These are phyloP conservation scores for Neurospora cerealis DNA, from an alignment of 495 filamentous ascomycete species.

Conservation along the genomic window DNA sequence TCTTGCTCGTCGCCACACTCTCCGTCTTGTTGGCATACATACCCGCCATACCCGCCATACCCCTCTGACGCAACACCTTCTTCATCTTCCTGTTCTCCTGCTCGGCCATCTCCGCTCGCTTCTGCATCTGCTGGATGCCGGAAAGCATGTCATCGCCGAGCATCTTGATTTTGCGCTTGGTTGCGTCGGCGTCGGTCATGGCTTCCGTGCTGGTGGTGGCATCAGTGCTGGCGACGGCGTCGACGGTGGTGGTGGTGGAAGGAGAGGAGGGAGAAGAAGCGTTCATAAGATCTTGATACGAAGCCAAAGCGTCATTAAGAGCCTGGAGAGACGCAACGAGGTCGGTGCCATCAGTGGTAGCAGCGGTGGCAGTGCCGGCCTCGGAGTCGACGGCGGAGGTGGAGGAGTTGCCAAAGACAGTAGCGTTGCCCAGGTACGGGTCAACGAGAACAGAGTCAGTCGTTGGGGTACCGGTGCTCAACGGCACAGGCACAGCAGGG, in stretches of 20 bases:
- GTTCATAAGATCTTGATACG: neutral
- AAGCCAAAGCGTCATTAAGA: neutral
- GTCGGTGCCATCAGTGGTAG: neutral
- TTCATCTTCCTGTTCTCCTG: neutral
- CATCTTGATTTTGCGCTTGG: neutral
- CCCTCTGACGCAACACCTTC: neutral
- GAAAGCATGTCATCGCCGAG: neutral
- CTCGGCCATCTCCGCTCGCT: neutral
- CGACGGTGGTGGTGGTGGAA: neutral
- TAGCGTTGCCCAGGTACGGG: neutral
- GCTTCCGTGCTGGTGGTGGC: neutral
- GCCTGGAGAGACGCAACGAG: neutral
- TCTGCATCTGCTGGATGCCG: neutral
- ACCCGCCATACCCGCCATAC: neutral
- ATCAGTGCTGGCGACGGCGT: neutral
- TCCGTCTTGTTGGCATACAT: neutral
- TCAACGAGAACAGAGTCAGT: neutral
- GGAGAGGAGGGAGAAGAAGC: neutral
- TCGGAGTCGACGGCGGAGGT: neutral
- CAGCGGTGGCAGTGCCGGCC: neutral
- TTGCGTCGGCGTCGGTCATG: neutral
- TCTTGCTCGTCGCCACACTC: neutral
- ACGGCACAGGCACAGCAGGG: neutral
- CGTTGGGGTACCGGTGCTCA: neutral
- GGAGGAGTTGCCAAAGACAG: neutral